Conservation (phyloP, 202 grass and related monocot species). For the Panicum hallii region DNA sequence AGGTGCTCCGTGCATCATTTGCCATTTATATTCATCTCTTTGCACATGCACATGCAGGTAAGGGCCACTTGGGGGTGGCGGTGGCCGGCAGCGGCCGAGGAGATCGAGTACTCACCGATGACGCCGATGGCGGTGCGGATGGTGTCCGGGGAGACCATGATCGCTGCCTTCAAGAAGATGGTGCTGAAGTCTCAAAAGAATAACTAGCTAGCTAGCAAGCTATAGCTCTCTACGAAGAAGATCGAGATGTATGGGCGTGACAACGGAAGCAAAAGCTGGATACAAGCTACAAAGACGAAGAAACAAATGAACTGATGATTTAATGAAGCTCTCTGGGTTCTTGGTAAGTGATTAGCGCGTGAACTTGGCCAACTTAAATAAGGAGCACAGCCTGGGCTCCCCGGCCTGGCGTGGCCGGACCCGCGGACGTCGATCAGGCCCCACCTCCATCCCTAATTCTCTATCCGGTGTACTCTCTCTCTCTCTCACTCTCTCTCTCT, state of each 20-base stretch:
- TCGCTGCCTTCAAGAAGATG: background rate
- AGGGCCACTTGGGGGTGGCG: no score
- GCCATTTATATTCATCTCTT: no score
- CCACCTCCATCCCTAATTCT: background rate
- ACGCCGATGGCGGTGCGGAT: constrained; percentile 82
- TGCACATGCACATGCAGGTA: background rate
- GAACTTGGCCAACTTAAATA: constrained; percentile 47
- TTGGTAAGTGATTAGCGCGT: background rate
- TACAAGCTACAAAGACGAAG: background rate
- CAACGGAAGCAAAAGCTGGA: background rate
- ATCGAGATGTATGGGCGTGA: background rate
- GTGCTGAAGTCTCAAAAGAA: background rate
- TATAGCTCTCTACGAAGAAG: background rate
- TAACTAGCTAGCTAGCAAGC: background rate
- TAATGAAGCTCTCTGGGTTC: background rate
- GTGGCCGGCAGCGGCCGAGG: no score
- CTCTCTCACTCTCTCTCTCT: no score
- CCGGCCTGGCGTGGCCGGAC: background rate
- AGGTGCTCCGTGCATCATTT: background rate
- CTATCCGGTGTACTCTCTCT: no score
- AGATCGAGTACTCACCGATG: constrained; percentile 51
- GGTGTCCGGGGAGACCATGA: constrained; percentile 71
- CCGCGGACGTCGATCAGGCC: background rate
- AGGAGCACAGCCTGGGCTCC: no score
- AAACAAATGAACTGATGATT: background rate